These are phyloP conservation scores for Tricholoma sp. DNA, from an alignment of 768 basidiomycete species.

Conservation along the genomic window DNA sequence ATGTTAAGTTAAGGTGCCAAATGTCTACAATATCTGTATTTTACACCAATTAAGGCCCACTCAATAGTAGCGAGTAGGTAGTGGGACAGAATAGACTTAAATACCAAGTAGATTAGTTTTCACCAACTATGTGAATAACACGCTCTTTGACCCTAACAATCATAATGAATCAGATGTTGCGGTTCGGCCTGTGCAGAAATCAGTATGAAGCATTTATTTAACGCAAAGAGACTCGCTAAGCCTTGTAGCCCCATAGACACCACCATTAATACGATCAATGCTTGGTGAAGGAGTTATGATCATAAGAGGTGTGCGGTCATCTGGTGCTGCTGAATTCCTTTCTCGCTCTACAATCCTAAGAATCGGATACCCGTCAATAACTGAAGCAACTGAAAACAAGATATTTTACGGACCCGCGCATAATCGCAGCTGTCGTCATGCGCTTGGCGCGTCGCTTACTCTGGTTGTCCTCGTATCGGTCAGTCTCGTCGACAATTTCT, in stretches of 20 bases:
- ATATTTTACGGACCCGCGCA: constrained; percentile 58
- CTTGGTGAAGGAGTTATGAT: neutral
- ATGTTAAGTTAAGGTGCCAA: too few relatives aligned
- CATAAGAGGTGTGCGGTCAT: constrained; percentile 34
- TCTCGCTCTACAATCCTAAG: constrained; percentile 53
- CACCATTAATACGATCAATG: constrained; percentile 1
- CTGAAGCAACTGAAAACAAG: neutral
- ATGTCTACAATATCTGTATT: too few relatives aligned
- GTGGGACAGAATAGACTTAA: too few relatives aligned
- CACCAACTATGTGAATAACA: too few relatives aligned
- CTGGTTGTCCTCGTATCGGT: constrained; percentile 83
- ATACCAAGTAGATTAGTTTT: too few relatives aligned
- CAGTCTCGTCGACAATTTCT: constrained; percentile 95
- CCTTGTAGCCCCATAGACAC: neutral
- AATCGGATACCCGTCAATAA: neutral
- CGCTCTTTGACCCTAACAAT: neutral
- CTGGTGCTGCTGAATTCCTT: constrained; percentile 23
- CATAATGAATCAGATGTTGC: neutral
- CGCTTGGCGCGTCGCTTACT: constrained; percentile 72
- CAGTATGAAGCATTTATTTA: neutral
- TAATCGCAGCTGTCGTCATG: constrained; percentile 65
- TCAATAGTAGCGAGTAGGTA: too few relatives aligned
- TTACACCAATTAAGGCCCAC: too few relatives aligned
- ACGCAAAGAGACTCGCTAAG: constrained; percentile 8
- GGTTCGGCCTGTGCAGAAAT: neutral